Conservation (phyloP, 306 rosid genomes). For the Prunus armeniaca region DNA sequence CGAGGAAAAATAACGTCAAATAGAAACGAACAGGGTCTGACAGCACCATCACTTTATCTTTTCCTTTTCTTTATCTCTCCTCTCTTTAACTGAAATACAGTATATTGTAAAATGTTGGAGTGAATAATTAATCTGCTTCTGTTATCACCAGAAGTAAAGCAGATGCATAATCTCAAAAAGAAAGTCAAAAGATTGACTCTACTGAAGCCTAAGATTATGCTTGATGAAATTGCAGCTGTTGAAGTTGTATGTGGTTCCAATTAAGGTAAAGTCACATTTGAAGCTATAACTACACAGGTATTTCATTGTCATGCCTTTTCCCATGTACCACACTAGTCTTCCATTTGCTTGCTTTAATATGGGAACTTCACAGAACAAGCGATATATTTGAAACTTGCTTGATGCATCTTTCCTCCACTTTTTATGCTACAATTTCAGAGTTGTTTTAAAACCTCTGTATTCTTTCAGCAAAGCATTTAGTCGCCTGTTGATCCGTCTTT, state of each 20-base stretch:
- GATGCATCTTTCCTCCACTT: background rate
- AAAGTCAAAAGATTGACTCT: background rate
- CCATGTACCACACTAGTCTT: no score
- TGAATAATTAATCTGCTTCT: background rate
- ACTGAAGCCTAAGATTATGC: background rate
- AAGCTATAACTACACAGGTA: background rate
- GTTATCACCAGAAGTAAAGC: background rate
- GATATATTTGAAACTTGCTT: background rate
- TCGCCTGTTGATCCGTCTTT: background rate
- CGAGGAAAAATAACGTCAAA: no score
- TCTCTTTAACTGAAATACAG: background rate
- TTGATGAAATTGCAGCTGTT: slow-evolving; percentile 1
- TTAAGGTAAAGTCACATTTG: background rate
- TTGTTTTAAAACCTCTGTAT: background rate
- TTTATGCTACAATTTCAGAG: background rate
- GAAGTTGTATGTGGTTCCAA: slow-evolving; percentile 2
- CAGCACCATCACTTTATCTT: no score
- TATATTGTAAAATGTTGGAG: background rate
- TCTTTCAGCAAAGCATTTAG: background rate
- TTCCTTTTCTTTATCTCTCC: no score
- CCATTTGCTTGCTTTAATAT: background rate
- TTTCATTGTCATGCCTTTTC: no score
- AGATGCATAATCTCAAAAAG: background rate
- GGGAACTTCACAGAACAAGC: background rate
- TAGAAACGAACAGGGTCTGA: no score